phyloP scores from a whole-genome alignment of 305 asterid species.

The Ilex paraguariensis region DNA sequence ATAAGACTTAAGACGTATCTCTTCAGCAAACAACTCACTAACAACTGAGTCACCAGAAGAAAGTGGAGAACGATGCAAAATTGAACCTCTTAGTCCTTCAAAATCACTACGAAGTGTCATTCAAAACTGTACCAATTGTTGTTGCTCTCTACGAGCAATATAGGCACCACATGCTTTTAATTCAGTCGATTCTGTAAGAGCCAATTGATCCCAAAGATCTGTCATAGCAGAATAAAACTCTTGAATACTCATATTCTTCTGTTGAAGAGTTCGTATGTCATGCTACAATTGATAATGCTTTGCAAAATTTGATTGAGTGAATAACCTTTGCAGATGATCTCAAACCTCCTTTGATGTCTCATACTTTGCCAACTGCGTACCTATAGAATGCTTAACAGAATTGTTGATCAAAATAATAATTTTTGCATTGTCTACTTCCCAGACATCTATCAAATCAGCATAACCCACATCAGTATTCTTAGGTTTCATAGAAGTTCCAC shows the following conservation, averaged over 20 bases:
- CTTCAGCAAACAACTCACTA: background rate
- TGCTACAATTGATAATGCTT: background rate
- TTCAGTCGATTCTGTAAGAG: background rate
- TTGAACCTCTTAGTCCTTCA: background rate
- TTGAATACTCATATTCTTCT: background rate
- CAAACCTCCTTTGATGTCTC: background rate
- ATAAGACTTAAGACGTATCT: background rate
- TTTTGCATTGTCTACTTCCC: background rate
- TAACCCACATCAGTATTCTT: background rate
- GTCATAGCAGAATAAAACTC: background rate
- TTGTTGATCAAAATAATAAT: too few relatives aligned
- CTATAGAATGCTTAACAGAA: too few relatives aligned
- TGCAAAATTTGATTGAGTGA: background rate
- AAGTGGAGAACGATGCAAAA: background rate
- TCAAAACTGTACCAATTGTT: background rate
- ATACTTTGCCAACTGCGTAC: background rate
- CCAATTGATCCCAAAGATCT: constrained; percentile 1
- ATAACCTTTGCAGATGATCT: background rate
- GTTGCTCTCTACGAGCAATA: constrained; percentile 1
- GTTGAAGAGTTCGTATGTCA: too few relatives aligned
- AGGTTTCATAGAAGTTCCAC: background rate
- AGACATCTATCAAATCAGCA: background rate
- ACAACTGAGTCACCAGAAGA: background rate
- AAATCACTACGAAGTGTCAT: background rate
- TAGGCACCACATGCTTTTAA: too few relatives aligned